Evolutionary conservation across 2,329 filamentous ascomycete species (phyloP), one percentile per base, ranked within the genome.

Genomic region (Fusarium sp.): DNA sequence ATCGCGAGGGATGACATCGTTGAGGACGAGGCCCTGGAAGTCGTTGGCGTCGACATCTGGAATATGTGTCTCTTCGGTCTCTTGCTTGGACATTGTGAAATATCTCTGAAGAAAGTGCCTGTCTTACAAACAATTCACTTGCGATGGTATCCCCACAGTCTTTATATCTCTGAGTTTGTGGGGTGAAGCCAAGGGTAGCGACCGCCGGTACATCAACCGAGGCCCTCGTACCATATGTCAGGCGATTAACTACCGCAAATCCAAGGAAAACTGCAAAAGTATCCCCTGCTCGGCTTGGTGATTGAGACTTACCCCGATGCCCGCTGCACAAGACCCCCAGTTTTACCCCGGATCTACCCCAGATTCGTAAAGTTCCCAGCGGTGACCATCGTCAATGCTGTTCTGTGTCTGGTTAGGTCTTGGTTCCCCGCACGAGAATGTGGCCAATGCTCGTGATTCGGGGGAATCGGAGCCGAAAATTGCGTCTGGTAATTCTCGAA

Each of bases 21-120:
- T 57, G 6, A 74, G 72, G 44, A 71, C 63, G 1, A 74, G 69
- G 11, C 72, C 71, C 17, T 73, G 57, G 10, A 73, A 72, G 19
- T 72, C 68, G 9, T 71, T 49, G 1, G 35, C 43, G 3, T 68
- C 65, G 4, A 47, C 55, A 7, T 64, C 65, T n/a, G 66, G 60
- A 0, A 65, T 43, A 2, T 47, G 65, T 7, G 60, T 33, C 23
- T 68, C 65, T 48, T 68, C 65, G 1, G 50, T 45, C 14, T 35
- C 41, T 44, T 68, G 48, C 10, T 62, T 65, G 7, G 55, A 65
- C 48, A 68, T 47, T 19, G 30, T 59, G 25, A 49, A 43, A 2
- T 4, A 30, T n/a, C 22, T 20, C 14, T 30, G 20, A 39, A 32
- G n/a, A 25, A 4, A 19, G 14, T 39, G 27, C 17, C 54, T 23